phyloP scores from a whole-genome alignment of 306 rosid species.

The Vigna angularis region DNA sequence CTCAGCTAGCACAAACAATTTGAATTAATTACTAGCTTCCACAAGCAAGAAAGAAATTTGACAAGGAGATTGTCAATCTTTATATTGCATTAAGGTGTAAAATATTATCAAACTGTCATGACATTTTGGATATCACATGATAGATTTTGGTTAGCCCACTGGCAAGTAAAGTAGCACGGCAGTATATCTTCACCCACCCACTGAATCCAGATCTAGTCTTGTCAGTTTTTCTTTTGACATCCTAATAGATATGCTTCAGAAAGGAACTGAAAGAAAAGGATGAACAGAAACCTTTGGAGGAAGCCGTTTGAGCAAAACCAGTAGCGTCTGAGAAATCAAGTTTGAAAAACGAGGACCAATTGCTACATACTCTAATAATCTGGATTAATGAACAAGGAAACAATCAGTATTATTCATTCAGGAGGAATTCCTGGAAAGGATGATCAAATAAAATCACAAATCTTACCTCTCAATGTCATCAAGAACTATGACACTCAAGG shows the following conservation, averaged over 20 bases:
- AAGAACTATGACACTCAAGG: slow-evolving; percentile 92
- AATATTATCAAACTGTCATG: slow-evolving; percentile 24
- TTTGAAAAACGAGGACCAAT: slow-evolving; percentile 99
- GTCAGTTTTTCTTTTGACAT: slow-evolving; percentile 15
- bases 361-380: slow-evolving; percentile 86
- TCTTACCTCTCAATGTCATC: slow-evolving; percentile 93
- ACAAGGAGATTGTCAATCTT: background rate
- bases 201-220: slow-evolving; percentile 10
- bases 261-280: slow-evolving; percentile 37
- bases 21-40: slow-evolving; percentile 16
- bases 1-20: slow-evolving; percentile 18
- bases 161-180: slow-evolving; percentile 21
- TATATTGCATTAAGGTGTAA: background rate
- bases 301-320: slow-evolving; percentile 86
- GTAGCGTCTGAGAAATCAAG: slow-evolving; percentile 80
- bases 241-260: slow-evolving; percentile 31
- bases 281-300: slow-evolving; percentile 86
- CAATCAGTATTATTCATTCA: background rate
- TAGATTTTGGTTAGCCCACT: background rate
- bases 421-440: slow-evolving; percentile 35
- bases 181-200: slow-evolving; percentile 15
- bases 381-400: slow-evolving; percentile 45
- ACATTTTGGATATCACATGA: slow-evolving; percentile 17
- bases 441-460: slow-evolving; percentile 40
- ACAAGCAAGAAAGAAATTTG: slow-evolving; percentile 11